Conservation (phyloP, 2,329 filamentous ascomycete genomes). For the Camillea tinctor region DNA sequence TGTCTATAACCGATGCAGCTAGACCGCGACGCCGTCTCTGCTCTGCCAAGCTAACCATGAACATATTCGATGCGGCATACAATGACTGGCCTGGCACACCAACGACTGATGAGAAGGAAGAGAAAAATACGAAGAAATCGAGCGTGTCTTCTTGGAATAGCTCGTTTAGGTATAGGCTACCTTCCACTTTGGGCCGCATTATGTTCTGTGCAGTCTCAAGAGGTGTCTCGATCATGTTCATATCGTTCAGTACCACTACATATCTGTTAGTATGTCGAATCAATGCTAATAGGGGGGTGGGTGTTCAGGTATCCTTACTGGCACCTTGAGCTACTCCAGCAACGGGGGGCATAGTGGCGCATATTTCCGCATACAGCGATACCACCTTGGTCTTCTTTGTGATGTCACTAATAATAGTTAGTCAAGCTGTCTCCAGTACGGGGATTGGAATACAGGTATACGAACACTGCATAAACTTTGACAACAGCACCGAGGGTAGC, state of each 20-base stretch:
- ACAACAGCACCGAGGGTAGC: slow-evolving; percentile 10
- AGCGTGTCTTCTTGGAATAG: slow-evolving; percentile 16
- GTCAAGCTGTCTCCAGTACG: background rate
- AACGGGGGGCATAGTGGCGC: background rate
- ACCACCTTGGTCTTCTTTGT: background rate
- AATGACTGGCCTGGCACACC: slow-evolving; percentile 35
- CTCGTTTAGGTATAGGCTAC: slow-evolving; percentile 20
- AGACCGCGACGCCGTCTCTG: slow-evolving; percentile 34
- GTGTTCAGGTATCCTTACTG: background rate
- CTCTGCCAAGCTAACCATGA: slow-evolving; percentile 33
- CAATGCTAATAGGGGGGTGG: background rate
- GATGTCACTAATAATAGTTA: background rate
- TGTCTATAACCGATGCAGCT: slow-evolving; percentile 33
- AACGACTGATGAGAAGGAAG: slow-evolving; percentile 19
- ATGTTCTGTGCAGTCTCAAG: background rate
- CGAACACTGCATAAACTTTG: background rate
- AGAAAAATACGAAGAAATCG: slow-evolving; percentile 31
- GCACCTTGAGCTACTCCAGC: background rate
- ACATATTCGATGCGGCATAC: slow-evolving; percentile 42
- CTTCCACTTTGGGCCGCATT: slow-evolving; percentile 25
- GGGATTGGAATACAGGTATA: background rate
- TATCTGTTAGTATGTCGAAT: background rate
- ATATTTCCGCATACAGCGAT: background rate
- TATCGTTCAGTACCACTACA: background rate
- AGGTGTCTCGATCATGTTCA: background rate